phyloP scores from a whole-genome alignment of 2,329 filamentous ascomycete species.

The Aspergillus flavus region DNA sequence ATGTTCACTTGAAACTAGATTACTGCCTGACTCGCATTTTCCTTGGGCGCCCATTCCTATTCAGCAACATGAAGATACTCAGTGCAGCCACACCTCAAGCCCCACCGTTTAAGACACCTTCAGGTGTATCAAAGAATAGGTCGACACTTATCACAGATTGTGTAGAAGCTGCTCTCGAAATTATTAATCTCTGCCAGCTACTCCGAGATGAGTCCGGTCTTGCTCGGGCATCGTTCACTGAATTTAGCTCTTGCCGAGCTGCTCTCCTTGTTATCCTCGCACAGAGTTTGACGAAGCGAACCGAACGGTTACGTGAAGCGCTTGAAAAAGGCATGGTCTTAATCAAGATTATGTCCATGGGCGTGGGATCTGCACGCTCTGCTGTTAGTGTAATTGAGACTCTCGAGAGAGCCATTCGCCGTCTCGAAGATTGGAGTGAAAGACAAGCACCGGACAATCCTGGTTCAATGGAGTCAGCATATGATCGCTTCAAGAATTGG shows the following conservation, averaged over 20 bases:
- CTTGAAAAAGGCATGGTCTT: conserved; percentile 54
- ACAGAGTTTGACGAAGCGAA: conserved; percentile 43
- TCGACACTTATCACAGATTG: conserved; percentile 54
- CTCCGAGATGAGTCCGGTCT: conserved; percentile 56
- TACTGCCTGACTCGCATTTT: conserved; percentile 59
- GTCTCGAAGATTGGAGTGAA: conserved; percentile 50
- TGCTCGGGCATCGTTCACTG: conserved; percentile 58
- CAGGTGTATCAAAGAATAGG: conserved; percentile 38
- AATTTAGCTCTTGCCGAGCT: conserved; percentile 59
- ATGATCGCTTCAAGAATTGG: conserved; percentile 56
- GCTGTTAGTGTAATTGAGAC: conserved; percentile 58
- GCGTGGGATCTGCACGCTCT: conserved; percentile 56
- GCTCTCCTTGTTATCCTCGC: conserved; percentile 54
- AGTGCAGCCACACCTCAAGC: conserved; percentile 23
- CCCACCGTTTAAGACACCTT: conserved; percentile 30
- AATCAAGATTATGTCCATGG: conserved; percentile 57
- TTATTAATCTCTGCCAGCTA: conserved; percentile 54
- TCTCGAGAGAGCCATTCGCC: conserved; percentile 52
- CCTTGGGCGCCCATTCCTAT: conserved; percentile 57
- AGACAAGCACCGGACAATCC: conserved; percentile 33
- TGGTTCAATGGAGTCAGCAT: conserved; percentile 50
- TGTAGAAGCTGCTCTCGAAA: conserved; percentile 55
- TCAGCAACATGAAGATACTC: conserved; percentile 41
- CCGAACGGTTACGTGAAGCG: conserved; percentile 48
- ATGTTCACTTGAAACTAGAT: conserved; percentile 56